A percentile compares a stretch with the other conserved stretches of the same genome.
Evolutionary conservation across 352 stramenopile species (phyloP).

Genomic region (Phytopythium oedochilum): DNA sequence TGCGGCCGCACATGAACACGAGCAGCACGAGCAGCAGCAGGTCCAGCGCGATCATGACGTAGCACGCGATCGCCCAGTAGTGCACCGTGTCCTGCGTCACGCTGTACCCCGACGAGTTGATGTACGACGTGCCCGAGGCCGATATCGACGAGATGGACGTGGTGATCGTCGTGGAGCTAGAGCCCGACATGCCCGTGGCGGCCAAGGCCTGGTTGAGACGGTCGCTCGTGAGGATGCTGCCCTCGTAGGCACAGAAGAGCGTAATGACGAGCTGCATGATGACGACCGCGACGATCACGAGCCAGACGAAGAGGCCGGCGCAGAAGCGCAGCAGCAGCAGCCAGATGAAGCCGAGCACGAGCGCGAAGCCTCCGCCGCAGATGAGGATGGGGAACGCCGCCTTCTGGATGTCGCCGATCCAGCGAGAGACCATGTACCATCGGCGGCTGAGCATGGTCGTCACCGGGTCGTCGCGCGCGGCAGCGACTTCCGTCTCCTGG

Average conservation of each 20-base stretch:
- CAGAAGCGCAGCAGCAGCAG: slow-evolving; percentile 72
- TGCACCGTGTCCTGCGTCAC: slow-evolving; percentile 41
- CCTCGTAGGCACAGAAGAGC: slow-evolving; percentile 74
- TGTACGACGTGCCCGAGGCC: slow-evolving; percentile 41
- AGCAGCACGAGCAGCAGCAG: slow-evolving; percentile 59
- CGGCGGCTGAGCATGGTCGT: slow-evolving; percentile 56
- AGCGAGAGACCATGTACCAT: slow-evolving; percentile 67
- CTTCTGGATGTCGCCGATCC: slow-evolving; percentile 77
- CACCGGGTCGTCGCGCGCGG: slow-evolving; percentile 40
- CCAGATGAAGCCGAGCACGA: slow-evolving; percentile 71
- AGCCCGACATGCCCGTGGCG: slow-evolving; percentile 40
- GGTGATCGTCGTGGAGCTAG: slow-evolving; percentile 24
- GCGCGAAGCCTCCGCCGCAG: slow-evolving; percentile 59
- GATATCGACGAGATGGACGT: slow-evolving; percentile 10
- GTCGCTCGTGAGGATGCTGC: slow-evolving; percentile 45
- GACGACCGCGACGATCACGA: slow-evolving; percentile 63
- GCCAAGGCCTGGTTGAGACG: slow-evolving; percentile 44
- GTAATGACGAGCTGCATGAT: slow-evolving; percentile 66
- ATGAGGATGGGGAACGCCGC: slow-evolving; percentile 72
- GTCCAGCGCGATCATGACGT: slow-evolving; percentile 66
- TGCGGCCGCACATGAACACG: slow-evolving; percentile 79
- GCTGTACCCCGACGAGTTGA: slow-evolving; percentile 45
- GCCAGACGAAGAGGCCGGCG: slow-evolving; percentile 76
- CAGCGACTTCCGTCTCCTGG: slow-evolving; percentile 35
- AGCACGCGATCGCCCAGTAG: slow-evolving; percentile 76